A percentile compares a stretch with the other conserved stretches of the same genome.
These are phyloP conservation scores for Fraxinus sp. DNA, from an alignment of 305 asterid genomes.

Conservation along the genomic window DNA sequence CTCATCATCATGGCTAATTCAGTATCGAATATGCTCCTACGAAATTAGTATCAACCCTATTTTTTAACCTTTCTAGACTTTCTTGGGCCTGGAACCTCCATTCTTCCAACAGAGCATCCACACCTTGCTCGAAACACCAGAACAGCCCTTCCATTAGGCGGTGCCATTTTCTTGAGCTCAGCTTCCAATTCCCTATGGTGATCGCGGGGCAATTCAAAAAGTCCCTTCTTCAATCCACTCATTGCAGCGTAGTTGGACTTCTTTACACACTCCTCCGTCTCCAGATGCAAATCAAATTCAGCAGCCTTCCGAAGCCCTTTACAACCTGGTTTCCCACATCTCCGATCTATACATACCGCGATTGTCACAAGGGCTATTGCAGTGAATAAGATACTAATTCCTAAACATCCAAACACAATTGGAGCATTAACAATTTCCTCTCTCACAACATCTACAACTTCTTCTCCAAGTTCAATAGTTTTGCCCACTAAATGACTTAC, in stretches of 20 bases:
- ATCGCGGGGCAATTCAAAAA: constrained; percentile 74
- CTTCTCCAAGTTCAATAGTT: constrained; percentile 42
- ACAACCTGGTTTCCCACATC: constrained; percentile 75
- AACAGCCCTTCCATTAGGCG: constrained; percentile 86
- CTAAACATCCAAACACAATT: constrained; percentile 71
- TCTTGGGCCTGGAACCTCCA: constrained; percentile 83
- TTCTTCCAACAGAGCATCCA: constrained; percentile 81
- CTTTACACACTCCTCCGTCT: constrained; percentile 70
- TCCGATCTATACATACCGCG: constrained; percentile 42
- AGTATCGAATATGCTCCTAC: constrained; percentile 26
- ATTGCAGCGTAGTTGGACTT: constrained; percentile 33
- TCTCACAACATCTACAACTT: constrained; percentile 45
- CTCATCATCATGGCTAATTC: constrained; percentile 32
- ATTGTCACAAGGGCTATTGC: constrained; percentile 57
- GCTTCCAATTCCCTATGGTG: constrained; percentile 80
- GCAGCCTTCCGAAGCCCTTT: constrained; percentile 75
- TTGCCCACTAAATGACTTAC: constrained; percentile 37
- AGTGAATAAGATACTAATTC: constrained; percentile 63
- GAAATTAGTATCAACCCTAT: constrained; percentile 34
- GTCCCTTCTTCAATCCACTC: constrained; percentile 53
- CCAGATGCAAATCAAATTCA: constrained; percentile 84
- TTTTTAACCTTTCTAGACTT: constrained; percentile 77
- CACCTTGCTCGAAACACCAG: constrained; percentile 81
- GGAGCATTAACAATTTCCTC: constrained; percentile 76
- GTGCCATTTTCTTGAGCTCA: constrained; percentile 94